Conservation (phyloP, 2,329 filamentous ascomycete genomes). For the Alternaria brassicae region DNA sequence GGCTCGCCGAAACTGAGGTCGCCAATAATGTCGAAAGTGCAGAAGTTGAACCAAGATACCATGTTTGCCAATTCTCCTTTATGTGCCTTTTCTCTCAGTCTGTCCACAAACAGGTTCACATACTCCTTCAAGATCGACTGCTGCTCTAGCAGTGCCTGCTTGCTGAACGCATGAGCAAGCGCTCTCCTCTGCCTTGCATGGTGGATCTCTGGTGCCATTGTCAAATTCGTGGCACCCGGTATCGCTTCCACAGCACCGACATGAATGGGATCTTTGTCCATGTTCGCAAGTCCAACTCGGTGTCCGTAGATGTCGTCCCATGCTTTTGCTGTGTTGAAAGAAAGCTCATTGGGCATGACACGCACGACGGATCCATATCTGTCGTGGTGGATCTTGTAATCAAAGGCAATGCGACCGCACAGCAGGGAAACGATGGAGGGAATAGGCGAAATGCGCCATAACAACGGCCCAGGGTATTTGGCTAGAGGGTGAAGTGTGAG, state of each 20-base stretch:
- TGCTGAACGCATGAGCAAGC: slow-evolving; percentile 52
- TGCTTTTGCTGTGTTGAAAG: slow-evolving; percentile 43
- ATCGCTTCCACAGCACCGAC: slow-evolving; percentile 47
- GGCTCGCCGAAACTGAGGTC: slow-evolving; percentile 44
- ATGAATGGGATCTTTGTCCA: slow-evolving; percentile 46
- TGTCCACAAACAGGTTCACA: slow-evolving; percentile 51
- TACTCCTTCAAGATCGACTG: slow-evolving; percentile 51
- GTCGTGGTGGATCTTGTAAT: slow-evolving; percentile 42
- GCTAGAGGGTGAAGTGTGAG: slow-evolving; percentile 42
- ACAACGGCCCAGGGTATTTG: slow-evolving; percentile 39
- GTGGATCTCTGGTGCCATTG: slow-evolving; percentile 48
- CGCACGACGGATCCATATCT: slow-evolving; percentile 47
- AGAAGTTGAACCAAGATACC: slow-evolving; percentile 46
- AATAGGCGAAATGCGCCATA: slow-evolving; percentile 40
- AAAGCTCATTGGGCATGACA: slow-evolving; percentile 45
- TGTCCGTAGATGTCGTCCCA: slow-evolving; percentile 48
- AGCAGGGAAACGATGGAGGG: slow-evolving; percentile 38
- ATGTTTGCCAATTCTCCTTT: slow-evolving; percentile 40
- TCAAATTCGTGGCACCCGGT: slow-evolving; percentile 47
- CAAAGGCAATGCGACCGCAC: slow-evolving; percentile 38
- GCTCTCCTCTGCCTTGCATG: slow-evolving; percentile 51
- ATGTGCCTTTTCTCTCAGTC: slow-evolving; percentile 46
- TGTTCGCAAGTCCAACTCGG: slow-evolving; percentile 41
- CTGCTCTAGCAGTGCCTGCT: slow-evolving; percentile 51
- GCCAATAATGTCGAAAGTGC: slow-evolving; percentile 45